A percentile compares a stretch with the other conserved stretches of the same genome.
Evolutionary conservation across 108 stramenopile genomes (phyloP).

Genomic region (Chaetoceros tenuissimus): DNA sequence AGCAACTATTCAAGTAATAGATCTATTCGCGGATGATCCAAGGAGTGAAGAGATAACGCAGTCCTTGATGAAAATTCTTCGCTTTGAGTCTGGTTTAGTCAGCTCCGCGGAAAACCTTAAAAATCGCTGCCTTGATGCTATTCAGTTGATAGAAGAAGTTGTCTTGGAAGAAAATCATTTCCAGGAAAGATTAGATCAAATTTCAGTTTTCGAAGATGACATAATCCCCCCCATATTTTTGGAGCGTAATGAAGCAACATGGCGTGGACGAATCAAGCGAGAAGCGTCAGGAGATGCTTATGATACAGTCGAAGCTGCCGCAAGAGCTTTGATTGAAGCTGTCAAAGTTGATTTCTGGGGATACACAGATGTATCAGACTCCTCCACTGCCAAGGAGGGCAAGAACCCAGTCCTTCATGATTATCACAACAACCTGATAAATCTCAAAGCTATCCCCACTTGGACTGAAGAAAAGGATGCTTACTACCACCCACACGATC

Average conservation of each 20-base stretch:
- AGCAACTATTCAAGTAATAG: constrained; percentile 27
- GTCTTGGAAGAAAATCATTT: constrained; percentile 28
- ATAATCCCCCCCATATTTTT: constrained; percentile 51
- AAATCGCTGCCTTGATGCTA: constrained; percentile 32
- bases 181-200: background rate
- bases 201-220: constrained; percentile 12
- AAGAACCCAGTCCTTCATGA: constrained; percentile 51
- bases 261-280: constrained; percentile 61
- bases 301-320: constrained; percentile 34
- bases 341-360: constrained; percentile 61
- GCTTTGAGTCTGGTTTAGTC: constrained; percentile 59
- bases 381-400: constrained; percentile 16
- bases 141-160: constrained; percentile 44
- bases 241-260: constrained; percentile 62
- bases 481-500: constrained; percentile 77
- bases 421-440: constrained; percentile 80
- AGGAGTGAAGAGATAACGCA: constrained; percentile 13
- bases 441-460: constrained; percentile 56
- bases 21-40: constrained; percentile 14
- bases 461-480: constrained; percentile 20
- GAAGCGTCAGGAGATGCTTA: constrained; percentile 32
- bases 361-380: constrained; percentile 13
- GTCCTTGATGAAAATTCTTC: constrained; percentile 40
- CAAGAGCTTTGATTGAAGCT: constrained; percentile 32
- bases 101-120: constrained; percentile 25